Evolutionary conservation across 164 flowering plant genomes (phyloP).

Genomic region (Tinospora cordifolia): DNA sequence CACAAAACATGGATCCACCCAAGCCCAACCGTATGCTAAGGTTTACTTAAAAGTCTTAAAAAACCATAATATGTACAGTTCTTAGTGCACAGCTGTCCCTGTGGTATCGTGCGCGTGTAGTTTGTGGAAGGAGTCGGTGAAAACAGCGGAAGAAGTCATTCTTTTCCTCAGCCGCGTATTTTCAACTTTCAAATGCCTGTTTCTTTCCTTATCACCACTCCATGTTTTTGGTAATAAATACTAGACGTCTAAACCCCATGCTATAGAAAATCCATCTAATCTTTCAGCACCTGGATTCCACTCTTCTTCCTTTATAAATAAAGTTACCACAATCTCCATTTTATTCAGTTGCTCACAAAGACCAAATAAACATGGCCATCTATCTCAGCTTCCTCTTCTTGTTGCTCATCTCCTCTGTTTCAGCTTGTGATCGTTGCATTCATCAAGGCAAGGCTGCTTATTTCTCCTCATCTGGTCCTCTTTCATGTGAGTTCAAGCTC

Average conservation of each 20-base stretch:
- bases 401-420: constrained; percentile 34
- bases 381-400: constrained; percentile 28
- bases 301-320: constrained; percentile 8
- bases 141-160: neutral
- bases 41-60: neutral
- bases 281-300: constrained; percentile 14
- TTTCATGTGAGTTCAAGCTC: constrained; percentile 45
- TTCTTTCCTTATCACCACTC: constrained; percentile 9
- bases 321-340: neutral
- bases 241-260: neutral
- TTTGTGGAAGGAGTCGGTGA: constrained; percentile 19
- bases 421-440: constrained; percentile 76
- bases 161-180: constrained; percentile 14
- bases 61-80: neutral
- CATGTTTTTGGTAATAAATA: neutral
- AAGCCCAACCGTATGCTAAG: too few species aligned
- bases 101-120: constrained; percentile 10
- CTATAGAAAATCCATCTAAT: neutral
- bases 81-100: constrained; percentile 7
- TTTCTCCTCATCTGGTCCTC: constrained; percentile 42
- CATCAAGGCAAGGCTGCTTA: constrained; percentile 60
- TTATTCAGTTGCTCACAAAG: neutral
- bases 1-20: constrained; percentile 3
- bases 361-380: constrained; percentile 33
- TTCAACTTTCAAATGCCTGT: constrained; percentile 10